Conservation (phyloP, 179 eudicot genomes). For the Patellifolia procumbens region DNA sequence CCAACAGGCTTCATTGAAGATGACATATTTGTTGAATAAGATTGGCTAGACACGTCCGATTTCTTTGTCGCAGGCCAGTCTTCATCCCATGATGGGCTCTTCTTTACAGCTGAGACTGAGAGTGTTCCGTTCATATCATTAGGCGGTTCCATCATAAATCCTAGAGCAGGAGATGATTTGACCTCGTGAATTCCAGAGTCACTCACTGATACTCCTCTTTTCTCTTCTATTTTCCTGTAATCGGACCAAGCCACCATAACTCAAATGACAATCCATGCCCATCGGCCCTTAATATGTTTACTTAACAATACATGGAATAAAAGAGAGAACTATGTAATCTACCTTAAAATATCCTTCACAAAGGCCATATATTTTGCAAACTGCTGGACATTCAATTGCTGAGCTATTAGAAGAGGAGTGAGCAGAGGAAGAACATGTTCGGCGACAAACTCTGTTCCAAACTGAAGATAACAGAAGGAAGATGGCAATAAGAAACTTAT, state of each 20-base stretch:
- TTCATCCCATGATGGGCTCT: constrained; percentile 80
- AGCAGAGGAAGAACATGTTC: constrained; percentile 92
- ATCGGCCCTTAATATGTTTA: background rate
- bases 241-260: background rate
- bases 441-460: constrained; percentile 81
- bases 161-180: constrained; percentile 46
- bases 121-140: constrained; percentile 41
- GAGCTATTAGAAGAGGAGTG: constrained; percentile 75
- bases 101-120: constrained; percentile 47
- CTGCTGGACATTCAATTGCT: constrained; percentile 94
- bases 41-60: constrained; percentile 33
- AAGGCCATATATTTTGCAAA: constrained; percentile 95
- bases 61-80: constrained; percentile 65
- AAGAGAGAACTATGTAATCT: constrained; percentile 8
- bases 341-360: constrained; percentile 89
- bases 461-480: constrained; percentile 43
- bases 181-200: constrained; percentile 61
- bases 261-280: background rate
- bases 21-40: constrained; percentile 34
- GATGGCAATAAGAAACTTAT: background rate
- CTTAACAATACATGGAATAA: background rate
- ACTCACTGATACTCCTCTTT: constrained; percentile 79
- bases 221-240: constrained; percentile 86
- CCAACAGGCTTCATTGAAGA: constrained; percentile 36
- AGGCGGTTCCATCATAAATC: constrained; percentile 29